phyloP scores from a whole-genome alignment of 805 yeast species.

The Teunomyces cretensis region DNA sequence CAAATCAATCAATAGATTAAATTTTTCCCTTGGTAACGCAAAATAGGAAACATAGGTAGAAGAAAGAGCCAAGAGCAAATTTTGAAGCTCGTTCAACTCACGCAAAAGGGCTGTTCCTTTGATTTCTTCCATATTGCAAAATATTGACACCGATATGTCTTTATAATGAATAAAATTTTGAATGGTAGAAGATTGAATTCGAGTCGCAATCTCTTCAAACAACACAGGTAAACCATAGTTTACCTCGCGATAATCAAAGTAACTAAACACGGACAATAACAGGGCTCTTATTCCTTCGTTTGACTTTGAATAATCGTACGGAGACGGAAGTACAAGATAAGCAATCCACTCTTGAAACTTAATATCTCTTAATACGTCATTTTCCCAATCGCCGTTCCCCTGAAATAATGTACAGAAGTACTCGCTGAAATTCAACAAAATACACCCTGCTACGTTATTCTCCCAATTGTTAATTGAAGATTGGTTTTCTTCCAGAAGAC shows the following conservation, averaged over 20 bases:
- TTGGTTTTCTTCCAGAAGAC: slow-evolving; percentile 35
- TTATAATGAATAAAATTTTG: slow-evolving; percentile 29
- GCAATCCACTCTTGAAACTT: slow-evolving; percentile 46
- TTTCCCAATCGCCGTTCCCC: slow-evolving; percentile 49
- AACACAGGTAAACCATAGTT: slow-evolving; percentile 45
- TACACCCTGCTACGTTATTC: slow-evolving; percentile 40
- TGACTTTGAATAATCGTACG: slow-evolving; percentile 61
- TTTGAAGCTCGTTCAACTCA: slow-evolving; percentile 39
- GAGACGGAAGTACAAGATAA: slow-evolving; percentile 50
- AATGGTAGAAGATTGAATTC: slow-evolving; percentile 27
- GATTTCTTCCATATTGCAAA: slow-evolving; percentile 27
- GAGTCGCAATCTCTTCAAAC: slow-evolving; percentile 28
- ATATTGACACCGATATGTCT: slow-evolving; percentile 32
- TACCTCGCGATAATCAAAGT: slow-evolving; percentile 55
- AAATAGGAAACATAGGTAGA: slow-evolving; percentile 44
- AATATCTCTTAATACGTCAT: slow-evolving; percentile 35
- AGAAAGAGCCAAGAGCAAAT: slow-evolving; percentile 46
- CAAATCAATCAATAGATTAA: slow-evolving; percentile 37
- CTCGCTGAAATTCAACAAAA: slow-evolving; percentile 50
- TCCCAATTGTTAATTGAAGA: slow-evolving; percentile 54
- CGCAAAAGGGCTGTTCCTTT: slow-evolving; percentile 33
- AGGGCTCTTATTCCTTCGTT: slow-evolving; percentile 48
- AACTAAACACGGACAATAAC: slow-evolving; percentile 49
- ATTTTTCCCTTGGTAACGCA: slow-evolving; percentile 39
- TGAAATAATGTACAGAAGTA: slow-evolving; percentile 55